phyloP scores from a whole-genome alignment of 805 yeast genomes.

The Wickerhamomyces alni region DNA sequence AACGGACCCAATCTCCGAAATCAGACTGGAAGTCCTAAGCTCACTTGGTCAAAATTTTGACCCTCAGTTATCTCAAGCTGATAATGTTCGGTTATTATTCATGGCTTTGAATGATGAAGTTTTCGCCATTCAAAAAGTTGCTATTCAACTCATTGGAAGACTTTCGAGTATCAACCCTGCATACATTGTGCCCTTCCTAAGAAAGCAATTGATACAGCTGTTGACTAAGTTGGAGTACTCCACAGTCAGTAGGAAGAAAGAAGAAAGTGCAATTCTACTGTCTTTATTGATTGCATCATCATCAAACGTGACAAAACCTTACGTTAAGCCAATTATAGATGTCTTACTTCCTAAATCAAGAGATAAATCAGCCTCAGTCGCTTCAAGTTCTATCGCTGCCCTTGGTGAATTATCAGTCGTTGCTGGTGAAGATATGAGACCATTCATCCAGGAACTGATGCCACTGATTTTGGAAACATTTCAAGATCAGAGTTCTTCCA shows the following conservation, averaged over 20 bases:
- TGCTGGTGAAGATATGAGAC: conserved; percentile 78
- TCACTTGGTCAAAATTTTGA: conserved; percentile 75
- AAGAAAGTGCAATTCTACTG: conserved; percentile 76
- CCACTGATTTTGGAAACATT: conserved; percentile 82
- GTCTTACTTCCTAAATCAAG: conserved; percentile 72
- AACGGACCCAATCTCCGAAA: conserved; percentile 83
- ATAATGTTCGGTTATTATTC: conserved; percentile 75
- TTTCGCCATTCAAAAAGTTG: conserved; percentile 73
- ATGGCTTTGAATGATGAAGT: conserved; percentile 90
- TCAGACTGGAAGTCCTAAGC: conserved; percentile 71
- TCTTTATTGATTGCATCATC: conserved; percentile 73
- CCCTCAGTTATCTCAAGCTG: conserved; percentile 91
- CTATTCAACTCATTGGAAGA: conserved; percentile 77
- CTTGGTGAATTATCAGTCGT: conserved; percentile 86
- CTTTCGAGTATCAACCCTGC: conserved; percentile 88
- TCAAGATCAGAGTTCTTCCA: conserved; percentile 87
- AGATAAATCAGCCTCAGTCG: conserved; percentile 72
- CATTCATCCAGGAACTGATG: conserved; percentile 72
- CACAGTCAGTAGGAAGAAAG: conserved; percentile 67
- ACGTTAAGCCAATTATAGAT: conserved; percentile 85
- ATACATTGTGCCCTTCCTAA: conserved; percentile 85
- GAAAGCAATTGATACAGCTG: conserved; percentile 81
- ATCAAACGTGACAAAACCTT: conserved; percentile 79
- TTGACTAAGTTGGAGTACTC: conserved; percentile 83
- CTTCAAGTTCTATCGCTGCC: conserved; percentile 79